phyloP scores from a whole-genome alignment of 2,329 filamentous ascomycete species.

The Neofusicoccum umdonicola region DNA sequence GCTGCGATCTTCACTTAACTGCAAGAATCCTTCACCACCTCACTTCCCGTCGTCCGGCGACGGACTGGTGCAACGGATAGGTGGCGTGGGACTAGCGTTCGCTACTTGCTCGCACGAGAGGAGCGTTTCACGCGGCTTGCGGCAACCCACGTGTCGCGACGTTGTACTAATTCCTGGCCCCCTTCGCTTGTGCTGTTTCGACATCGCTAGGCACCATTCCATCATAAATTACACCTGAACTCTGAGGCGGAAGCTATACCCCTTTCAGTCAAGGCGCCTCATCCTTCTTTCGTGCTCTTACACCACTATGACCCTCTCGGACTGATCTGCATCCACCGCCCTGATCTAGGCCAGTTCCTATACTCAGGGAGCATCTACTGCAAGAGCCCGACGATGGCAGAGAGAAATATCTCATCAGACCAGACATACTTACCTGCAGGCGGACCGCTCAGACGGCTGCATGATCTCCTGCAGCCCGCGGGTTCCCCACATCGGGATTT shows the following conservation, averaged over 20 bases:
- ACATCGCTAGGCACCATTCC: not conserved
- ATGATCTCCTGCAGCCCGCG: not conserved
- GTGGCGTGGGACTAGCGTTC: too few relatives aligned
- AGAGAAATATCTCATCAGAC: not conserved
- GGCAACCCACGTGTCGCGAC: not conserved
- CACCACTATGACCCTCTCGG: not conserved
- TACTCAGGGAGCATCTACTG: not conserved
- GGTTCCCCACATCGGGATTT: not conserved
- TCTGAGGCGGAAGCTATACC: too few relatives aligned
- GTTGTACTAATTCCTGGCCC: not conserved
- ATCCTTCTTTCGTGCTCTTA: not conserved
- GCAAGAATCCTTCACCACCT: not conserved
- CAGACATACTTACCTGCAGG: not conserved
- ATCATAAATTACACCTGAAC: not conserved
- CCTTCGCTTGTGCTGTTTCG: not conserved
- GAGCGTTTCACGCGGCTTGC: not conserved
- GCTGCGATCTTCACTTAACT: not conserved
- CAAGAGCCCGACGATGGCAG: not conserved
- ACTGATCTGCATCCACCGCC: not conserved
- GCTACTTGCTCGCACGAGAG: too few relatives aligned
- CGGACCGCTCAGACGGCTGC: not conserved
- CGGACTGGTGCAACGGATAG: too few relatives aligned
- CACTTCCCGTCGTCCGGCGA: not conserved
- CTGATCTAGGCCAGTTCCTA: not conserved
- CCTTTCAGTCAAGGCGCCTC: not conserved